A percentile compares a stretch with the other conserved stretches of the same genome.
Conservation (phyloP, 148 eudicot genomes). For the Rhododendron molle region DNA sequence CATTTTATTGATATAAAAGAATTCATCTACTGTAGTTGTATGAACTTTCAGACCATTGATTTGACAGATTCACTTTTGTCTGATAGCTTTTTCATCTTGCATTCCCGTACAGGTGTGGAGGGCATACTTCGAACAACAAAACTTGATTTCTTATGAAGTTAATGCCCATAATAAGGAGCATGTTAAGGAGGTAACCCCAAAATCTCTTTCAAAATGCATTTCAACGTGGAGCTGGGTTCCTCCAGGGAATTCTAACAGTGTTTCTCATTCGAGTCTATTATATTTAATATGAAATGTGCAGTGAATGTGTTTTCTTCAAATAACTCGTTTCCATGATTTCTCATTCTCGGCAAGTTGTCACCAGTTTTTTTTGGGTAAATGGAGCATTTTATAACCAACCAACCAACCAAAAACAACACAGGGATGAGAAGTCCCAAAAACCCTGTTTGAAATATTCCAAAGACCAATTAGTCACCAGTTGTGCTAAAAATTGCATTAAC, state of each 20-base stretch:
- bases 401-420: too few species aligned
- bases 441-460: too few species aligned
- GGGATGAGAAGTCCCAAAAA: too few species aligned
- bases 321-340: neutral
- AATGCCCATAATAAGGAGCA: conserved; percentile 21
- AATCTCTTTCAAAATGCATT: neutral
- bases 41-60: neutral
- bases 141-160: neutral
- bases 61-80: neutral
- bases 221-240: neutral
- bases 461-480: neutral
- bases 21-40: neutral
- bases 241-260: neutral
- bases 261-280: neutral
- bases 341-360: neutral
- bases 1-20: neutral
- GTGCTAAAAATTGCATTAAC: neutral
- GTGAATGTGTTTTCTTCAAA: neutral
- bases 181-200: conserved; percentile 52
- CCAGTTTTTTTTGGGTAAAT: neutral
- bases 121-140: neutral
- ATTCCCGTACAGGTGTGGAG: conserved; percentile 17
- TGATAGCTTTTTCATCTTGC: conserved; percentile 7
- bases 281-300: neutral
- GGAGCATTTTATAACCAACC: too few species aligned